Conservation (phyloP, 2,329 filamentous ascomycete genomes). For the Incumbomyces delicatus region DNA sequence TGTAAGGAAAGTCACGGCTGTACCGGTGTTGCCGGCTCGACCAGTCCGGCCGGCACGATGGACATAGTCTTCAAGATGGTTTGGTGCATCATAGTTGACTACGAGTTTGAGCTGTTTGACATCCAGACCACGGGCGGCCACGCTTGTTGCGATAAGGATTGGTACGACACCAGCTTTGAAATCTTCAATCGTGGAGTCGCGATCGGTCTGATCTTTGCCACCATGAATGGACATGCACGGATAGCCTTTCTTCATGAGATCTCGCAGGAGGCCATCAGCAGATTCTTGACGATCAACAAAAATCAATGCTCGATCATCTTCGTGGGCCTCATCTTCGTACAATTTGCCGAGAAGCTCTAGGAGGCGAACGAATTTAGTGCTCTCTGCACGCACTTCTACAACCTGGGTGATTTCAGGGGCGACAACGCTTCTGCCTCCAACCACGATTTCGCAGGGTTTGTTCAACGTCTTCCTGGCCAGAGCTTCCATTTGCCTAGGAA, state of each 20-base stretch:
- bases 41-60: slow-evolving; percentile 90
- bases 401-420: slow-evolving; percentile 74
- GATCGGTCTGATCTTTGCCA: slow-evolving; percentile 85
- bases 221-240: slow-evolving; percentile 90
- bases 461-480: slow-evolving; percentile 79
- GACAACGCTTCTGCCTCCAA: slow-evolving; percentile 69
- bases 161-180: slow-evolving; percentile 88
- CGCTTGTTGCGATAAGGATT: slow-evolving; percentile 86
- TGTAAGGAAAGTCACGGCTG: slow-evolving; percentile 87
- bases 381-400: slow-evolving; percentile 76
- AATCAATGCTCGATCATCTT: slow-evolving; percentile 80
- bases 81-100: slow-evolving; percentile 89
- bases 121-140: slow-evolving; percentile 88
- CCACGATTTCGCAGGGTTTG: slow-evolving; percentile 80
- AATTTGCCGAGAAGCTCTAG: slow-evolving; percentile 80
- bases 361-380: slow-evolving; percentile 71
- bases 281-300: slow-evolving; percentile 91
- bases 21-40: slow-evolving; percentile 86
- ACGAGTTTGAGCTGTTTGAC: slow-evolving; percentile 94
- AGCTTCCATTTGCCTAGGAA: slow-evolving; percentile 85
- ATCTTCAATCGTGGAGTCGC: slow-evolving; percentile 82
- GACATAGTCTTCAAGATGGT: slow-evolving; percentile 93
- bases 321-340: slow-evolving; percentile 62
- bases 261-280: slow-evolving; percentile 67
- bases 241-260: slow-evolving; percentile 74